phyloP scores from a whole-genome alignment of 176 grass and related monocot species.

The Urochloa ruziziensis region DNA sequence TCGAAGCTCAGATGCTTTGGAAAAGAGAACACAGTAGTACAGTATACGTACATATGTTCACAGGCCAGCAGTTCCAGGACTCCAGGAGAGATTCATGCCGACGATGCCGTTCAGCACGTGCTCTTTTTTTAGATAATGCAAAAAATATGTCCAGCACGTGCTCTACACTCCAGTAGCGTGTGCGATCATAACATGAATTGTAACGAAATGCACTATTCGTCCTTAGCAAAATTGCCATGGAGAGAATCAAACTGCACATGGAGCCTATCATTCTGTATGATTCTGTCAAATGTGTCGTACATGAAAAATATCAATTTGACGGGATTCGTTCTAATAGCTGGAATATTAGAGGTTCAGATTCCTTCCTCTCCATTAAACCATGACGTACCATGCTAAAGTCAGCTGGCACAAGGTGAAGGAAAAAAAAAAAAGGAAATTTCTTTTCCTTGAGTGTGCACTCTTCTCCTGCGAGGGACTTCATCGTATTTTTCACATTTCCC shows the following conservation, averaged over 20 bases:
- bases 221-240: background rate
- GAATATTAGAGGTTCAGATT: background rate
- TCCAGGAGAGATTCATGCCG: background rate
- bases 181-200: background rate
- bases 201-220: background rate
- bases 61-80: background rate
- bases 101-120: background rate
- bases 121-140: no score
- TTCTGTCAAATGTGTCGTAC: background rate
- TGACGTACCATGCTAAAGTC: background rate
- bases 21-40: background rate
- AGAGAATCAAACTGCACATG: background rate
- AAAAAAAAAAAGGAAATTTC: background rate
- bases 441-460: background rate
- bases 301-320: background rate
- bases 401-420: background rate
- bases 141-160: no score
- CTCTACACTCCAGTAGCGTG: background rate
- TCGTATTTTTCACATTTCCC: background rate
- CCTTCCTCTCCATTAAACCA: background rate
- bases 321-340: background rate
- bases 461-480: background rate
- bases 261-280: no score
- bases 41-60: background rate
- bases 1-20: background rate